phyloP scores from a whole-genome alignment of 116 monocot species.

The Iris pallida region DNA sequence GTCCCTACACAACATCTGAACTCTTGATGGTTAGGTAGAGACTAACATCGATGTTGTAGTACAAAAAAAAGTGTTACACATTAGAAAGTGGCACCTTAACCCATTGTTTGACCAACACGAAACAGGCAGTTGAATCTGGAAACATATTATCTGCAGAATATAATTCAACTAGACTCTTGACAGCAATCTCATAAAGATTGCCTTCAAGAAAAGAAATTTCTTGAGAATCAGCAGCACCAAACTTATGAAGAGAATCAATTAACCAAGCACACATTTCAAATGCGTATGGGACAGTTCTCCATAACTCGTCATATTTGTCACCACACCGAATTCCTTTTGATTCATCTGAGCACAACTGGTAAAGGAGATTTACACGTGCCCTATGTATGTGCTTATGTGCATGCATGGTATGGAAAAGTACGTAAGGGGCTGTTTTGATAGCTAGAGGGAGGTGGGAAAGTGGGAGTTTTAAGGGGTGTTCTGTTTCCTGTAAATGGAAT shows the following conservation, averaged over 20 bases:
- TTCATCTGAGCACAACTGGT: conserved; percentile 11
- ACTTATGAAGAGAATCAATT: conserved; percentile 34
- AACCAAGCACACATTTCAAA: conserved; percentile 26
- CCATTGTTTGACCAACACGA: conserved; percentile 46
- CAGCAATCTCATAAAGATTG: conserved; percentile 23
- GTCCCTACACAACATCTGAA: conserved; percentile 42
- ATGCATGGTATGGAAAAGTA: too few relatives aligned
- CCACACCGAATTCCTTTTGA: conserved; percentile 1
- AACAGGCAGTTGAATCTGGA: conserved; percentile 23
- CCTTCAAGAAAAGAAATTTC: too few relatives aligned
- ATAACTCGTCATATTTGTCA: conserved; percentile 3
- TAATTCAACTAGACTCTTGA: conserved; percentile 27
- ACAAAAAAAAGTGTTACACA: neutral
- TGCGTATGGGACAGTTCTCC: conserved; percentile 27
- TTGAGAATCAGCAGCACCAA: neutral
- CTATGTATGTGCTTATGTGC: too few relatives aligned
- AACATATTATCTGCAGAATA: conserved; percentile 20
- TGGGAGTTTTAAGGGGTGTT: too few relatives aligned
- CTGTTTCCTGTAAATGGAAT: too few relatives aligned
- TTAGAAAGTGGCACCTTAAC: conserved; percentile 36
- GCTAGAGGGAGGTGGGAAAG: too few relatives aligned
- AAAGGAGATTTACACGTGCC: conserved; percentile 25
- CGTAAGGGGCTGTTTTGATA: too few relatives aligned
- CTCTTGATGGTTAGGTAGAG: conserved; percentile 11
- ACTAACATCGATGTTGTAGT: neutral